Evolutionary conservation across 176 grass and related monocot species (phyloP).

Genomic region (Bolboschoenus planiculmis): DNA sequence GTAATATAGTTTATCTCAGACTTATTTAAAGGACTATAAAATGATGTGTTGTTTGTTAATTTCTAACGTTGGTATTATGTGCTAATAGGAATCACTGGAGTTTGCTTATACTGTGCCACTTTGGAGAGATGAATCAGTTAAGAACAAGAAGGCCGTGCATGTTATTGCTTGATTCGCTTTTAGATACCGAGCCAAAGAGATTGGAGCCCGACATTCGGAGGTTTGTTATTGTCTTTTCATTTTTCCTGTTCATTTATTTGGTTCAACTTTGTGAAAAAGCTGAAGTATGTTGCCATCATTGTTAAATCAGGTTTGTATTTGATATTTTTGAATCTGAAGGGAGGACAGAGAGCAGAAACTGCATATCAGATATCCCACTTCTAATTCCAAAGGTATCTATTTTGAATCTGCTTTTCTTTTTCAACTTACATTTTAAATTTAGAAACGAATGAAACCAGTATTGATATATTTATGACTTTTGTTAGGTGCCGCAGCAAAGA

Average conservation of each 20-base stretch:
- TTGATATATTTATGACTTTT: slow-evolving; percentile 7
- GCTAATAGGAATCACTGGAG: slow-evolving; percentile 76
- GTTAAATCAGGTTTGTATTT: slow-evolving; percentile 49
- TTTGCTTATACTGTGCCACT: slow-evolving; percentile 89
- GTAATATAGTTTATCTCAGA: too few species aligned
- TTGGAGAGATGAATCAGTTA: slow-evolving; percentile 38
- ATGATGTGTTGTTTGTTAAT: background rate
- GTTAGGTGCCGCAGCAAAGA: slow-evolving; percentile 72
- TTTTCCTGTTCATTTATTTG: background rate
- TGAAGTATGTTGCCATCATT: slow-evolving; percentile 3
- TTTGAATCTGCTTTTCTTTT: slow-evolving; percentile 10
- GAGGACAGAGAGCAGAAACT: slow-evolving; percentile 45
- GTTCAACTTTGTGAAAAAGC: background rate
- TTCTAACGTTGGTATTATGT: background rate
- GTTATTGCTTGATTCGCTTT: slow-evolving; percentile 87
- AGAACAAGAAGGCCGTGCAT: slow-evolving; percentile 56
- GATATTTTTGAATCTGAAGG: slow-evolving; percentile 76
- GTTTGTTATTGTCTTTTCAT: slow-evolving; percentile 18
- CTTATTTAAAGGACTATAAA: background rate
- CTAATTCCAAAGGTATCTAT: slow-evolving; percentile 62
- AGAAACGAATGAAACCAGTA: background rate
- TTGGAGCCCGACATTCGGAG: slow-evolving; percentile 54
- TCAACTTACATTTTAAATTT: background rate
- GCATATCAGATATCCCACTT: slow-evolving; percentile 57
- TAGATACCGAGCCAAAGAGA: slow-evolving; percentile 40